A percentile compares a stretch with the other conserved stretches of the same genome.
These are phyloP conservation scores for Teunomyces tritomae DNA, from an alignment of 805 yeast species.

Conservation along the genomic window DNA sequence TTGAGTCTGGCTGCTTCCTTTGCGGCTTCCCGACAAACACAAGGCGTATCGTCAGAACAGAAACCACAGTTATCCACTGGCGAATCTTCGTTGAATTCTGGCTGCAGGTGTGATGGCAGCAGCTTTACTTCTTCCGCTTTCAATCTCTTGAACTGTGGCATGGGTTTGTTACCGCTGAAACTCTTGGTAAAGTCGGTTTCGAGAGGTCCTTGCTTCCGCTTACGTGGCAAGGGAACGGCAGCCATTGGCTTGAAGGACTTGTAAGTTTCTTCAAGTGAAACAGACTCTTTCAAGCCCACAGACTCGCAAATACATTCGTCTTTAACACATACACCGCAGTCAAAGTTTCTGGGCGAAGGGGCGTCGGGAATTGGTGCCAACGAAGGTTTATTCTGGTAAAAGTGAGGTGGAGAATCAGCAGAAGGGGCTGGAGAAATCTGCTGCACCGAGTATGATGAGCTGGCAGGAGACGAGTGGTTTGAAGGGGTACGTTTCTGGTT, in stretches of 20 bases:
- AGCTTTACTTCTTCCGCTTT: conserved; percentile 2
- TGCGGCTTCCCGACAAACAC: conserved; percentile 84
- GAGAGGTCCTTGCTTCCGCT: conserved; percentile 18
- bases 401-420: conserved; percentile 43
- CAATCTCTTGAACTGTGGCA: conserved; percentile 36
- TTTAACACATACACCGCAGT: conserved; percentile 66
- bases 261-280: conserved; percentile 14
- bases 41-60: conserved; percentile 88
- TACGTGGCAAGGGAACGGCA: conserved; percentile 59
- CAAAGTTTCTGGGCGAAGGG: conserved; percentile 25
- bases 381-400: conserved; percentile 2
- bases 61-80: conserved; percentile 84
- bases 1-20: conserved; percentile 45
- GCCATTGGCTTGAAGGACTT: conserved; percentile 55
- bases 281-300: conserved; percentile 40
- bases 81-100: conserved; percentile 40
- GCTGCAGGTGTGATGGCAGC: neutral
- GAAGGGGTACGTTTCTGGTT: neutral
- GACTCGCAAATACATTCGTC: conserved; percentile 67
- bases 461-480: conserved; percentile 8
- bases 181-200: conserved; percentile 61
- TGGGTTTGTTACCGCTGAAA: conserved; percentile 31
- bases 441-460: conserved; percentile 36
- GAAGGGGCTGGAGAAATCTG: conserved; percentile 56
- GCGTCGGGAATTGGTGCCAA: conserved; percentile 9